phyloP scores from a whole-genome alignment of 2,329 filamentous ascomycete genomes.

The Pseudogymnoascus sp. region DNA sequence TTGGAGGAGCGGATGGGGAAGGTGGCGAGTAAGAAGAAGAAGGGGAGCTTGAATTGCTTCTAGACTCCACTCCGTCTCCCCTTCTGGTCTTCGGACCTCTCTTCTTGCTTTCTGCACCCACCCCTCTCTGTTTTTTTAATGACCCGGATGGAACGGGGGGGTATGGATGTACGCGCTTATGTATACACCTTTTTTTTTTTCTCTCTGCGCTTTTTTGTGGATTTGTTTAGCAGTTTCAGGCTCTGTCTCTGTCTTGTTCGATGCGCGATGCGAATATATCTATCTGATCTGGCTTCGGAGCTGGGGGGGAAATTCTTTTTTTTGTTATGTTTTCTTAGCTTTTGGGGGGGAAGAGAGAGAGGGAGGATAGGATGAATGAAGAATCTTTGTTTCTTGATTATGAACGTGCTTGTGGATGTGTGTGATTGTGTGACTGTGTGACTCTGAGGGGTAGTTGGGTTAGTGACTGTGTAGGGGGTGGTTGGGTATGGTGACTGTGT shows the following conservation, averaged over 20 bases:
- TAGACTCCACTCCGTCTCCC: background rate
- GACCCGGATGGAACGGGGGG: background rate
- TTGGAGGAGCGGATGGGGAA: conserved; percentile 93
- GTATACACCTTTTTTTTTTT: conserved; percentile 10
- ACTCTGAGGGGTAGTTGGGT: background rate
- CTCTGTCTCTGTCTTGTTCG: conserved; percentile 10
- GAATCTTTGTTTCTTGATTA: background rate
- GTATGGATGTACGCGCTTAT: conserved; percentile 3
- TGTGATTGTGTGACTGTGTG: background rate
- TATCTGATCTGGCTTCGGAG: conserved; percentile 9
- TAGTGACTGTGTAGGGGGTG: no score
- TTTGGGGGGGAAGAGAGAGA: background rate
- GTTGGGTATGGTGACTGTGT: no score
- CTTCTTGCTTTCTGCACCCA: background rate
- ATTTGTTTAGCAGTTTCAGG: background rate
- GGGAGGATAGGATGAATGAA: background rate
- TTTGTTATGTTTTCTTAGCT: background rate
- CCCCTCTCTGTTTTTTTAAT: conserved; percentile 51
- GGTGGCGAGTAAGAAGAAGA: conserved; percentile 84
- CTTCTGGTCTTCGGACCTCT: background rate
- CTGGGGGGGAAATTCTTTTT: conserved; percentile 1
- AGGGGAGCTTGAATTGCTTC: conserved; percentile 94
- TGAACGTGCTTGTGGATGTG: background rate
- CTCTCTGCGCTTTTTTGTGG: conserved; percentile 8
- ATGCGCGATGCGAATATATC: conserved; percentile 8